A percentile compares a stretch with the other conserved stretches of the same genome.
phyloP scores from a whole-genome alignment of 495 filamentous ascomycete species.

The Lasiosphaeria hispida region DNA sequence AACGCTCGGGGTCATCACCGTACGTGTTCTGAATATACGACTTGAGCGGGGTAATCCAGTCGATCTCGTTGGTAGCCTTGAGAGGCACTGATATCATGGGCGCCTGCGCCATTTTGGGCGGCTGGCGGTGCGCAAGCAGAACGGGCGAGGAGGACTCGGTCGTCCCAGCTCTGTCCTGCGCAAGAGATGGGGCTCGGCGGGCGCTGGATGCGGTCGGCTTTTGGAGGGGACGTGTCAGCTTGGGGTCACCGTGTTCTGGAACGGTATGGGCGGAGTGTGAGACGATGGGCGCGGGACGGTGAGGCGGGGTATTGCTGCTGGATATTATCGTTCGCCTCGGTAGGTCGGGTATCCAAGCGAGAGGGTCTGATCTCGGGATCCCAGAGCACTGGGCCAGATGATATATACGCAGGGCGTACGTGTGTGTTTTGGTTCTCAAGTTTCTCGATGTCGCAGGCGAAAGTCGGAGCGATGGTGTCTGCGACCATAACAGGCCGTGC shows the following conservation, averaged over 20 bases:
- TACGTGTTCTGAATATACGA: constrained; percentile 89
- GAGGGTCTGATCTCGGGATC: not conserved
- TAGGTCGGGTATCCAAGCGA: not conserved
- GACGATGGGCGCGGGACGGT: not conserved
- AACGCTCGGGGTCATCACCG: constrained; percentile 93
- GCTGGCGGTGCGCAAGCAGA: not conserved
- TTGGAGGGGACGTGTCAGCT: not conserved
- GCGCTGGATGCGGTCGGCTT: not conserved
- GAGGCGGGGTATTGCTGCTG: not conserved
- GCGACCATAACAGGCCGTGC: not conserved
- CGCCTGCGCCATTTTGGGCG: constrained; percentile 63
- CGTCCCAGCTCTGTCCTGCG: constrained; percentile 11
- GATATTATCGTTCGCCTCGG: no score
- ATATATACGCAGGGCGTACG: no score
- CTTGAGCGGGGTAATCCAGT: constrained; percentile 95
- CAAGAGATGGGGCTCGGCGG: not conserved
- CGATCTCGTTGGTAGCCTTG: constrained; percentile 99
- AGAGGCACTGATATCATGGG: constrained; percentile 91
- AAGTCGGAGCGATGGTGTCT: not conserved
- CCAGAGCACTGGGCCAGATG: not conserved
- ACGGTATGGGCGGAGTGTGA: not conserved
- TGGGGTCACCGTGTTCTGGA: not conserved
- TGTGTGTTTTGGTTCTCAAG: not conserved
- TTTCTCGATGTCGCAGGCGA: not conserved
- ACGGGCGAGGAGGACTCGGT: constrained; percentile 12